phyloP scores from a whole-genome alignment of 805 yeast species.

The Candida nanaspora region DNA sequence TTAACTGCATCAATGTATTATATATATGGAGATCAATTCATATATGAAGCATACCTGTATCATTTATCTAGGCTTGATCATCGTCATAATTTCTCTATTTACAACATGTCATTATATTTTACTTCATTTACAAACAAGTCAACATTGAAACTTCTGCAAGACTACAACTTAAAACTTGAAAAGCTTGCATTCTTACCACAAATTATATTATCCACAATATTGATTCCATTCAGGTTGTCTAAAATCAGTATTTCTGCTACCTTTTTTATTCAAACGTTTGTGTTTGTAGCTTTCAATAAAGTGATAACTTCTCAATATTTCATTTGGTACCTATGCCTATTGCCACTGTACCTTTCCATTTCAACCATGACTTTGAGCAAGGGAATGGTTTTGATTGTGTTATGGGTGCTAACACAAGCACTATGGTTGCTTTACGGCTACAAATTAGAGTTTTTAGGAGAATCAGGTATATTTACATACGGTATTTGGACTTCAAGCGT shows the following conservation, averaged over 20 bases:
- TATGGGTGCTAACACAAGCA: constrained; percentile 72
- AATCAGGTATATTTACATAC: constrained; percentile 20
- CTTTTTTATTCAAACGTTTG: constrained; percentile 68
- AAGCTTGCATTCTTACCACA: constrained; percentile 82
- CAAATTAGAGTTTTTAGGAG: constrained; percentile 73
- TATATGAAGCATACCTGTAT: constrained; percentile 73
- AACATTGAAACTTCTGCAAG: constrained; percentile 5
- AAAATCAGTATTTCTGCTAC: constrained; percentile 38
- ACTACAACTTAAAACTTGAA: constrained; percentile 14
- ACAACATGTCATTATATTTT: constrained; percentile 67
- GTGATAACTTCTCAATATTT: constrained; percentile 94
- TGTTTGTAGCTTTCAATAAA: constrained; percentile 73
- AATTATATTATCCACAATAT: constrained; percentile 45
- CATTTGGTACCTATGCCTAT: constrained; percentile 83
- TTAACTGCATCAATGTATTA: constrained; percentile 57
- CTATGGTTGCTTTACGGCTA: constrained; percentile 77
- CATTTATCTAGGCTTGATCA: constrained; percentile 84
- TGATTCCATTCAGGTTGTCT: constrained; percentile 44
- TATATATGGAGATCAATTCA: constrained; percentile 66
- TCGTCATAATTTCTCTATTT: constrained; percentile 89
- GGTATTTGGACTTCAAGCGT: constrained; percentile 20
- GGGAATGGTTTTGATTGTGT: constrained; percentile 34
- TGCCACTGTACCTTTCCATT: constrained; percentile 62
- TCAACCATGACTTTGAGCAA: constrained; percentile 29
- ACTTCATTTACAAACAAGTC: constrained; percentile 33